Base-by-base conservation (phyloP, 805 yeast species). In the Scheffersomyces coipomensis region DNA sequence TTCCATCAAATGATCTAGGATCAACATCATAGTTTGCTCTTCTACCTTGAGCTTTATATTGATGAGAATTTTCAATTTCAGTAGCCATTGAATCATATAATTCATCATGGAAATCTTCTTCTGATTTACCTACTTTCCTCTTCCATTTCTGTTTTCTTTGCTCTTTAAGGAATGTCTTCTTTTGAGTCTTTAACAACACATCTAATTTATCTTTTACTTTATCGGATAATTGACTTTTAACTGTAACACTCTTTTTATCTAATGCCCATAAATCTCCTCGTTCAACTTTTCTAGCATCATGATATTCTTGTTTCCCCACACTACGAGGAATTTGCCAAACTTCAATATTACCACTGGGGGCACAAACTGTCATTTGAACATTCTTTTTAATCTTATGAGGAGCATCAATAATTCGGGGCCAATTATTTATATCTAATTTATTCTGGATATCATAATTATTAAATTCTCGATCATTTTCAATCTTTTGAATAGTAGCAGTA, bases 291-390 rank as follows among this genome's bases (percentile, higher is more conserved):
- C 97, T 73, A 0, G 96, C 96, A 66, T 93, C 98, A 54, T 87
- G 95, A 50, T 88, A 93, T 2, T 71, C 79, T 44, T 79, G 84
- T 45, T 79, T 79, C 5, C 88, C 85, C 39, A 77, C 71, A 15
- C 95, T 81, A 56, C 83, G 85, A 0, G 97, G 84, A 2, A 93
- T 76, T 12, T 82, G 82, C 96, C 97, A 89, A 43, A 82, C 80
- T 62, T 91, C 97, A 31, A 91, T 62, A 34, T 76, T 74, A 1
- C 97, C 97, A 11, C 83, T 73, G 0, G 90, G 77, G 0, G 88
- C 79, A 68, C 97, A 88, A 2, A 89, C 75, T 47, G 81, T 85
- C 58, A 90, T 71, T 18, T 79, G 68, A 13, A 91, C 93, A 63
- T 89, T 95, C 3, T 89, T 88, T 55, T 88, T 86, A 35, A 84